A percentile compares a stretch with the other conserved stretches of the same genome.
Evolutionary conservation across 257 asterid genomes (phyloP).

Genomic region (Striga asiatica): DNA sequence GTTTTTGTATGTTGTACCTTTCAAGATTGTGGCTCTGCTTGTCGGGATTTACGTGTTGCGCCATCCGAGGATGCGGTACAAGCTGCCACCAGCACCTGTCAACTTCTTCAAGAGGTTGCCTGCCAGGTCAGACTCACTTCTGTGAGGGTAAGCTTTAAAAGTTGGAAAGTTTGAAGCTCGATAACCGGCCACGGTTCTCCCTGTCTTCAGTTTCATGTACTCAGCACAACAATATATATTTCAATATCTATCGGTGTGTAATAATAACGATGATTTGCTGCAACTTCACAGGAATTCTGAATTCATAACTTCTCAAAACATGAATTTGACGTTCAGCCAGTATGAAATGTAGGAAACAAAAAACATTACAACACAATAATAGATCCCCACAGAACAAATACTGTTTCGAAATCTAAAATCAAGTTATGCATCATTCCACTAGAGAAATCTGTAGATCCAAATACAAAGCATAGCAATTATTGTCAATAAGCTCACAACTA

Average conservation of each 20-base stretch:
- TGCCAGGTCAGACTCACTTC: slow-evolving; percentile 68
- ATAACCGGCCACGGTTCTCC: neutral
- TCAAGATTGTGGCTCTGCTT: slow-evolving; percentile 59
- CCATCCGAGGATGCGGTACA: slow-evolving; percentile 70
- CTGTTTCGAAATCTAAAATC: slow-evolving; percentile 2
- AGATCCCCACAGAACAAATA: neutral
- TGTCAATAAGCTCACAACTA: slow-evolving; percentile 42
- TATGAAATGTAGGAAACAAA: neutral
- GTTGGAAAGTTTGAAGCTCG: neutral
- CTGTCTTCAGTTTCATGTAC: slow-evolving; percentile 19
- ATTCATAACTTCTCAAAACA: slow-evolving; percentile 6
- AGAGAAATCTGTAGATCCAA: slow-evolving; percentile 26
- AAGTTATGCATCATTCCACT: too few species aligned
- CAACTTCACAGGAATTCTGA: slow-evolving; percentile 1
- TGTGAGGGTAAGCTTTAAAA: slow-evolving; percentile 31
- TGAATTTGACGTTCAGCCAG: neutral
- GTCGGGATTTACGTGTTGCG: slow-evolving; percentile 60
- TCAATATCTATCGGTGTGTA: slow-evolving; percentile 11
- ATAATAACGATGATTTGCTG: slow-evolving; percentile 5
- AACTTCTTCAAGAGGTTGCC: slow-evolving; percentile 96
- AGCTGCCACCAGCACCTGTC: slow-evolving; percentile 65
- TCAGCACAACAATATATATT: slow-evolving; percentile 14
- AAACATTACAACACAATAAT: slow-evolving; percentile 2
- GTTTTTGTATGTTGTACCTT: slow-evolving; percentile 63
- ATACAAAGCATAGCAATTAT: slow-evolving; percentile 35